These are phyloP conservation scores for Phaeosphaeria sp. DNA, from an alignment of 2,329 filamentous ascomycete species.

Conservation along the genomic window DNA sequence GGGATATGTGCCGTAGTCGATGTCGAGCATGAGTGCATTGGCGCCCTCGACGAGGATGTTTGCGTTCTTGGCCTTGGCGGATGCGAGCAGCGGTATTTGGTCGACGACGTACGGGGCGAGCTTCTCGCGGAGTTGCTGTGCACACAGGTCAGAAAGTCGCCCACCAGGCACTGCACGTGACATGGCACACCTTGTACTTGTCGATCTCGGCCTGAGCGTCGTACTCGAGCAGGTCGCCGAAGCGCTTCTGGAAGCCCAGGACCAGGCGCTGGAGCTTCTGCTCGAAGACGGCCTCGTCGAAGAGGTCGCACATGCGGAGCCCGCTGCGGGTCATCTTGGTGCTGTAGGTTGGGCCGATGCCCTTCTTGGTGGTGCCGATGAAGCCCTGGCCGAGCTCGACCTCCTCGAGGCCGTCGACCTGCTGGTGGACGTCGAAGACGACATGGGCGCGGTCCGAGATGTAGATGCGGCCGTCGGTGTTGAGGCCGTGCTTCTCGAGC, in stretches of 20 bases:
- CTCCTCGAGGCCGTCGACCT: constrained; percentile 74
- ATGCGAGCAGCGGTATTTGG: constrained; percentile 68
- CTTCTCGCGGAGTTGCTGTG: constrained; percentile 60
- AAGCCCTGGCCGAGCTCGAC: constrained; percentile 58
- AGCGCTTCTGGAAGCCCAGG: constrained; percentile 70
- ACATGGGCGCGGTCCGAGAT: constrained; percentile 70
- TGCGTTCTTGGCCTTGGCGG: constrained; percentile 64
- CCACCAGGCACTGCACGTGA: no score
- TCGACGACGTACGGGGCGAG: constrained; percentile 71
- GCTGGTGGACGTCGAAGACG: constrained; percentile 69
- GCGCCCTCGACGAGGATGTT: constrained; percentile 74
- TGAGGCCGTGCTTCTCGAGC: constrained; percentile 67
- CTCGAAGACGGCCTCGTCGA: constrained; percentile 71
- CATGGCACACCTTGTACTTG: constrained; percentile 60
- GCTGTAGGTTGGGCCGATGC: constrained; percentile 66
- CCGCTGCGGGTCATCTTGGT: constrained; percentile 71
- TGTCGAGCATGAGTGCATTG: constrained; percentile 72
- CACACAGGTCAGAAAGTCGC: no score
- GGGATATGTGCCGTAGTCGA: constrained; percentile 65
- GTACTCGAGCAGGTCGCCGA: constrained; percentile 70
- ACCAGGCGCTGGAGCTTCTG: constrained; percentile 68
- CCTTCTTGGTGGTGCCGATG: constrained; percentile 58
- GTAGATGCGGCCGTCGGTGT: constrained; percentile 66
- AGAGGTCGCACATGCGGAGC: constrained; percentile 71
- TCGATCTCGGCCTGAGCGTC: constrained; percentile 74